A percentile compares a stretch with the other conserved stretches of the same genome.
Evolutionary conservation across 192 early-diverging fungal genomes (phyloP).

Genomic region (Allomyces macrogynus): DNA sequence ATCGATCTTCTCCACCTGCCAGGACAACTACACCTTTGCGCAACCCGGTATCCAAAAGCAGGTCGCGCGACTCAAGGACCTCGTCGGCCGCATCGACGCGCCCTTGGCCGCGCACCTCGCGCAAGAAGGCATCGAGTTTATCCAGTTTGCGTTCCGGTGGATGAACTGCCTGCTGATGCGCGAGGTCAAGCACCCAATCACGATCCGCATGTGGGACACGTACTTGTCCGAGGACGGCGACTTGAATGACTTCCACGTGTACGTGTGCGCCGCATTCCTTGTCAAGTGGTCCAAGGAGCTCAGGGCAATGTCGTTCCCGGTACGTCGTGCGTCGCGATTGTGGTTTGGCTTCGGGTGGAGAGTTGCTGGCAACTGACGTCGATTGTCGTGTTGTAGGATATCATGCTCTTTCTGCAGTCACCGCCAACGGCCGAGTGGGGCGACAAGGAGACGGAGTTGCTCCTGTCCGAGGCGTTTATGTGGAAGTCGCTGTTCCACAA

Average conservation of each 20-base stretch:
- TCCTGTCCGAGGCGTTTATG: constrained; percentile 92
- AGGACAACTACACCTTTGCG: constrained; percentile 93
- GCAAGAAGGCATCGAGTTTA: constrained; percentile 80
- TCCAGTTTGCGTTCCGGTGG: constrained; percentile 99
- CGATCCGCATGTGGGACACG: constrained; percentile 98
- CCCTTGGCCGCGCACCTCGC: constrained; percentile 64
- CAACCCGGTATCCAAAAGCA: constrained; percentile 94
- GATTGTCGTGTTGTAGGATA: constrained; percentile 25
- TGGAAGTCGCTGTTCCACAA: constrained; percentile 89
- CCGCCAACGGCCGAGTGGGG: constrained; percentile 70
- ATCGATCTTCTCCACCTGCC: not conserved
- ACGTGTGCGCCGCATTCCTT: constrained; percentile 95
- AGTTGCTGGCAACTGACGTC: no score
- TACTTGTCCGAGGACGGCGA: constrained; percentile 29
- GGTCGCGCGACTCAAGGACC: constrained; percentile 65
- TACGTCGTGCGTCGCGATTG: constrained; percentile 7
- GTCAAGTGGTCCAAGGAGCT: constrained; percentile 83
- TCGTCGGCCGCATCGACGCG: constrained; percentile 78
- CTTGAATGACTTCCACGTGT: constrained; percentile 92
- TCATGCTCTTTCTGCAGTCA: constrained; percentile 83
- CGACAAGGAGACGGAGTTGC: constrained; percentile 77
- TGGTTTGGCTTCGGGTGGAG: no score
- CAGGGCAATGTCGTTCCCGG: constrained; percentile 73
- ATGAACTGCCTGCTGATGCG: constrained; percentile 98
- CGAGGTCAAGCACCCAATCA: constrained; percentile 66